Evolutionary conservation across 805 yeast species (phyloP), one percentile per base, ranked within the genome.

Genomic region (Wickerhamomyces sydowiorum): DNA sequence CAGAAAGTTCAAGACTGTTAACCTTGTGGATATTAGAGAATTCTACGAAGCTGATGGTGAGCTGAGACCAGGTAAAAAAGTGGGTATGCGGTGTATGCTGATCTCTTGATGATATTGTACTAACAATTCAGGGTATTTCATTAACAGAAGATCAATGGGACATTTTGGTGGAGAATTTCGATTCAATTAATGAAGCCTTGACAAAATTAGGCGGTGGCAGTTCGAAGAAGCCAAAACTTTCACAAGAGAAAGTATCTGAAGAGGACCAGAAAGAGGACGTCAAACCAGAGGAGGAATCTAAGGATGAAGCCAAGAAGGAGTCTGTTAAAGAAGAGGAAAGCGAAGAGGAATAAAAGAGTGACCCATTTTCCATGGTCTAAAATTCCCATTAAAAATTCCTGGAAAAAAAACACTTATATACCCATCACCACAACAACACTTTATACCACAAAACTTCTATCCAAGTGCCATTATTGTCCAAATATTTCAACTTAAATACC

Each of bases 1-100:
- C 15, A 72, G 88, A 43, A 75, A 74, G 50, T 90, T 78, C 68
- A 80, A 84, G 42, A 80, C 80, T 39, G 65, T 67, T 42, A 75
- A 75, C 27, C 65, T 89, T 49, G 78, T 91, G 13, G 96, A 90
- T 54, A 85, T 90, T 40, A 74, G 98, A 44, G 96, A 90, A 59
- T 88, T 70, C 64, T 90, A 87, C 60, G 70, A 69, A 40, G 76
- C 69, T n/a, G 64, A 67, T 9, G 82, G 82, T 6, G 82, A 79
- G 46, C 69, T 73, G 66, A 72, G 72, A 45, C 98, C 98, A 0
- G 95, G 96, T 1, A 82, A 79, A 56, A 90, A 90, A 62, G 82
- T 66, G 47, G 39, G 66, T 49, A 20, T 20, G n/a, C n/a, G n/a
- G n/a, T n/a, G n/a, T n/a, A n/a, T n/a, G n/a, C 19, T 12, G 6